A percentile compares a stretch with the other conserved stretches of the same genome.
Conservation (phyloP, 352 stramenopile genomes). For the Peronospora farinosa region DNA sequence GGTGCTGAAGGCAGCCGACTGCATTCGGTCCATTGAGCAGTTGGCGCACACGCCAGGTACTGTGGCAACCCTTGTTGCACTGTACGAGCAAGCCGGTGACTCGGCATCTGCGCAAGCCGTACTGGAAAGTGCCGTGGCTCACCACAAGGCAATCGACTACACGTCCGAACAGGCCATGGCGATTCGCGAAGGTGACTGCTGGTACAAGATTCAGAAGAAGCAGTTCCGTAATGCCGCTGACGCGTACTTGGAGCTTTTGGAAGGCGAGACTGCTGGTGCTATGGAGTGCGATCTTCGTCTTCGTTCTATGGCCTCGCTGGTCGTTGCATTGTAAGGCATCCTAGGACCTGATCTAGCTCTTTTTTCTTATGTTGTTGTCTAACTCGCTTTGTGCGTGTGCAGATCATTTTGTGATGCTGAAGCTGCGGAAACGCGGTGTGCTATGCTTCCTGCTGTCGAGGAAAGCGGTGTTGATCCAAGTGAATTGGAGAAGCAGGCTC, state of each 20-base stretch:
- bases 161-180: slow-evolving; percentile 55
- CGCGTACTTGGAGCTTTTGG: slow-evolving; percentile 63
- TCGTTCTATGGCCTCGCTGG: slow-evolving; percentile 66
- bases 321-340: slow-evolving; percentile 58
- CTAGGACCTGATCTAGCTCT: neutral
- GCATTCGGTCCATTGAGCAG: slow-evolving; percentile 52
- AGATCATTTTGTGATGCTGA: slow-evolving; percentile 74
- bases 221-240: slow-evolving; percentile 58
- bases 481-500: slow-evolving; percentile 57
- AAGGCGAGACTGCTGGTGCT: slow-evolving; percentile 50
- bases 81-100: slow-evolving; percentile 66
- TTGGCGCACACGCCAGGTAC: slow-evolving; percentile 64
- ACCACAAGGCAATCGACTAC: slow-evolving; percentile 51
- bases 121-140: slow-evolving; percentile 42
- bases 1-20: slow-evolving; percentile 44
- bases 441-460: slow-evolving; percentile 50
- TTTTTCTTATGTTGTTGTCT: slow-evolving; percentile 8
- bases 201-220: slow-evolving; percentile 75
- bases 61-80: slow-evolving; percentile 68
- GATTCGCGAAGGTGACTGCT: slow-evolving; percentile 73
- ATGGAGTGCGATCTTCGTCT: slow-evolving; percentile 67
- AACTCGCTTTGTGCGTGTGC: slow-evolving; percentile 2
- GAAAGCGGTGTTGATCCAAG: slow-evolving; percentile 52
- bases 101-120: slow-evolving; percentile 41
- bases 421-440: slow-evolving; percentile 52